These are phyloP conservation scores for Emmonsiellopsis sp. DNA, from an alignment of 2,329 filamentous ascomycete species.

Conservation along the genomic window DNA sequence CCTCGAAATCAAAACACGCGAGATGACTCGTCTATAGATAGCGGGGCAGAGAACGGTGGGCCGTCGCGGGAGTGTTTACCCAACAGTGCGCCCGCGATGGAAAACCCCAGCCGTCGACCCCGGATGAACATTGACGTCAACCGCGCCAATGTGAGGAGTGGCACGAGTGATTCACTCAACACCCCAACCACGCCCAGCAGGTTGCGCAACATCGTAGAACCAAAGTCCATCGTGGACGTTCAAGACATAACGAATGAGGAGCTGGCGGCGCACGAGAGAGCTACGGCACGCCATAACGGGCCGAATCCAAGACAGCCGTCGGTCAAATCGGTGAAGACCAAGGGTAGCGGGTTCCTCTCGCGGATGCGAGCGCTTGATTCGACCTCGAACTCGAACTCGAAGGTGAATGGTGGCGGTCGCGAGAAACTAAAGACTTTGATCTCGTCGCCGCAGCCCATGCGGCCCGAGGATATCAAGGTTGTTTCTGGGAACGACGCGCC, in stretches of 20 bases:
- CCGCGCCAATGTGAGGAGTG: neutral
- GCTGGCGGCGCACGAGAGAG: constrained; percentile 9
- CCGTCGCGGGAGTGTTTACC: neutral
- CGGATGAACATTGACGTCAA: neutral
- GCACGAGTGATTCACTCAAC: neutral
- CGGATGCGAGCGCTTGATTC: constrained; percentile 7
- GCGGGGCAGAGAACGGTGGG: neutral
- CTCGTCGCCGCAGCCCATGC: constrained; percentile 15
- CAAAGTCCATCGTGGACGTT: constrained; percentile 1
- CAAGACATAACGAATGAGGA: constrained; percentile 7
- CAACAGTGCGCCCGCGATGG: neutral
- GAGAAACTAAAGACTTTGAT: constrained; percentile 16
- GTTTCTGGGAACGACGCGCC: constrained; percentile 63
- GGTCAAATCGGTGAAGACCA: constrained; percentile 6
- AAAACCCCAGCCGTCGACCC: neutral
- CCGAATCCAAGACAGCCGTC: neutral
- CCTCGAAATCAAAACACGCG: neutral
- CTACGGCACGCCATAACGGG: constrained; percentile 5
- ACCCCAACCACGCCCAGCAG: neutral
- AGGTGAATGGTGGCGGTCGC: neutral
- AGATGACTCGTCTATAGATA: neutral
- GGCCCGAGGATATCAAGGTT: constrained; percentile 7
- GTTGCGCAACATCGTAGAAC: neutral
- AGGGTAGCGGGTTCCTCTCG: constrained; percentile 8
- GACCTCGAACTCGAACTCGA: neutral